Conservation (phyloP, 179 eudicot genomes). For the Drosera spatulata region DNA sequence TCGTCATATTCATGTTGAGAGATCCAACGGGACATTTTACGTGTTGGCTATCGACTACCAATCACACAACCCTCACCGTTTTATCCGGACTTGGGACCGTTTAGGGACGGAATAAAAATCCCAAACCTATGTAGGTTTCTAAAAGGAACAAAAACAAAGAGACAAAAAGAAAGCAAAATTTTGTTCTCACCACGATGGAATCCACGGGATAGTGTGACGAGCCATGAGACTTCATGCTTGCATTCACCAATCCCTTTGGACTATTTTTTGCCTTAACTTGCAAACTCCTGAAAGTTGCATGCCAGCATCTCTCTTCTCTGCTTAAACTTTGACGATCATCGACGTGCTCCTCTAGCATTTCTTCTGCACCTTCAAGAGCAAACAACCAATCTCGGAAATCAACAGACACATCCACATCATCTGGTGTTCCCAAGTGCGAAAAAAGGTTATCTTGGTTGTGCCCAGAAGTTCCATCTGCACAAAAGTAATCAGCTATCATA, state of each 20-base stretch:
- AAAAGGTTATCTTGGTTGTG: constrained; percentile 27
- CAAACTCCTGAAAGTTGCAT: constrained; percentile 65
- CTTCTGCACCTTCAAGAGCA: constrained; percentile 89
- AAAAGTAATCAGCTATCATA: neutral
- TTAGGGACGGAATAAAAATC: too few species aligned
- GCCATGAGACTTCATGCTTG: constrained; percentile 20
- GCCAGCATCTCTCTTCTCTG: constrained; percentile 91
- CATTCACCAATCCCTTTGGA: constrained; percentile 28
- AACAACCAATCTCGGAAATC: constrained; percentile 83
- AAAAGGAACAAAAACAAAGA: neutral
- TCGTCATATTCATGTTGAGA: too few species aligned
- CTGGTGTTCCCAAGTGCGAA: constrained; percentile 67
- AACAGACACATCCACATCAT: constrained; percentile 78
- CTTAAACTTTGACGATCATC: constrained; percentile 20
- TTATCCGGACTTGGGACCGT: too few species aligned
- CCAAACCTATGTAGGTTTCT: too few species aligned
- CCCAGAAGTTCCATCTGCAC: constrained; percentile 46
- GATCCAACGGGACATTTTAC: too few species aligned
- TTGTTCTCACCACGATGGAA: constrained; percentile 50
- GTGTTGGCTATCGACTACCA: too few species aligned
- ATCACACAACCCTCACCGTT: too few species aligned
- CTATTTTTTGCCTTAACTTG: constrained; percentile 61
- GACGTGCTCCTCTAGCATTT: constrained; percentile 28
- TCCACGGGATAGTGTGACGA: constrained; percentile 62
- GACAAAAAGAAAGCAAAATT: too few species aligned